Conservation (phyloP, 805 yeast genomes). For the Candida silvatica region DNA sequence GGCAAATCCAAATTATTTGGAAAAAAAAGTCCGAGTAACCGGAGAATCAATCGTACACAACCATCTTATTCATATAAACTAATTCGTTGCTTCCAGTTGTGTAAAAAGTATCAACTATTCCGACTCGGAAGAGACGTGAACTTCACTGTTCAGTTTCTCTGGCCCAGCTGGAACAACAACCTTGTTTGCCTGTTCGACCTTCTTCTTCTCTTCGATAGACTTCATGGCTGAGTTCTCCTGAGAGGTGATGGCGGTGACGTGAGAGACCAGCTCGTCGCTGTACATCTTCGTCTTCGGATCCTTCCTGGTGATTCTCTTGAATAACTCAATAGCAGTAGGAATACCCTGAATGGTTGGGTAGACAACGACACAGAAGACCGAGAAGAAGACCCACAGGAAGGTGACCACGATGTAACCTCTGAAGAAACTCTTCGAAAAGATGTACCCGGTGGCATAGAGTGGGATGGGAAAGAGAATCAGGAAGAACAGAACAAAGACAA, state of each 20-base stretch:
- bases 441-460: conserved; percentile 74
- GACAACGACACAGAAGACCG: conserved; percentile 53
- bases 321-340: conserved; percentile 3
- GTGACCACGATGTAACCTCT: conserved; percentile 86
- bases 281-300: conserved; percentile 5
- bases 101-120: no score
- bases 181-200: no score
- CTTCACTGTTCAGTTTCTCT: no score
- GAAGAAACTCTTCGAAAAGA: conserved; percentile 69
- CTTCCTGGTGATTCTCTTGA: conserved; percentile 5
- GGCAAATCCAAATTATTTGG: no score
- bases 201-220: no score
- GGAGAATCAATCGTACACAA: no score
- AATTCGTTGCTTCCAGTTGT: no score
- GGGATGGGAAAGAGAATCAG: conserved; percentile 90
- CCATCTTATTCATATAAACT: no score
- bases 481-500: conserved; percentile 48
- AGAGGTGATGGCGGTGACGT: conserved; percentile 7
- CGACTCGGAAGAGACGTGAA: no score
- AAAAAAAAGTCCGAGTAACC: no score
- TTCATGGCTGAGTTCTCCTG: no score
- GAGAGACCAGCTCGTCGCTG: conserved; percentile 6
- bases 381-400: conserved; percentile 71
- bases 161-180: no score
- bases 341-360: conserved; percentile 68